Conservation (phyloP, 2,329 filamentous ascomycete species). For the Phaeosphaeriaceae sp. region DNA sequence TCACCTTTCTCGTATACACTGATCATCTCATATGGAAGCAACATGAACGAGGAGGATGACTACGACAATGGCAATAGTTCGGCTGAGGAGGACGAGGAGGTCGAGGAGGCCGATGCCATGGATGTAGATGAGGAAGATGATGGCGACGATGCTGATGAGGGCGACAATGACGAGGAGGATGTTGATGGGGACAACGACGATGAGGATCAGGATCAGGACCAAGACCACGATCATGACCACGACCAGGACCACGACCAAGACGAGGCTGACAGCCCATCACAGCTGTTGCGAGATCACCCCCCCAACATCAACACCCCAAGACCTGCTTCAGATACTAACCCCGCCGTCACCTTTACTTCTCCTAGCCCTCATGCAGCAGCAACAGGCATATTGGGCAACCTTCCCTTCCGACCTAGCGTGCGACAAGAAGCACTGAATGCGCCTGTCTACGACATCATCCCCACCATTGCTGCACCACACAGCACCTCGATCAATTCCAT, state of each 20-base stretch:
- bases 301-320: conserved; percentile 36
- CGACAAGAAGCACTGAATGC: conserved; percentile 81
- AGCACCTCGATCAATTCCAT: conserved; percentile 95
- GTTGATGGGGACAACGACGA: conserved; percentile 50
- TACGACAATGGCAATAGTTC: conserved; percentile 50
- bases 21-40: conserved; percentile 23
- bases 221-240: conserved; percentile 50
- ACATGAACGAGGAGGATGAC: conserved; percentile 56
- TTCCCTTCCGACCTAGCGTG: conserved; percentile 65
- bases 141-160: conserved; percentile 52
- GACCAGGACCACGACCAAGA: conserved; percentile 54
- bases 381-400: conserved; percentile 38
- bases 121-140: conserved; percentile 52
- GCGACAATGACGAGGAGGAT: conserved; percentile 50
- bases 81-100: conserved; percentile 36
- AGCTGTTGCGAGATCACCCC: conserved; percentile 38
- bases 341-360: conserved; percentile 56
- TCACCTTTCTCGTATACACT: too few species aligned
- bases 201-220: conserved; percentile 50
- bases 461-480: conserved; percentile 95
- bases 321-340: conserved; percentile 48
- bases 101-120: conserved; percentile 50
- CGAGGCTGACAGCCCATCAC: conserved; percentile 54
- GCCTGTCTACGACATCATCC: conserved; percentile 88
- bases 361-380: conserved; percentile 50